A percentile compares a stretch with the other conserved stretches of the same genome.
phyloP scores from a whole-genome alignment of 176 grass and related monocot genomes.

The Microstegium vimineum region DNA sequence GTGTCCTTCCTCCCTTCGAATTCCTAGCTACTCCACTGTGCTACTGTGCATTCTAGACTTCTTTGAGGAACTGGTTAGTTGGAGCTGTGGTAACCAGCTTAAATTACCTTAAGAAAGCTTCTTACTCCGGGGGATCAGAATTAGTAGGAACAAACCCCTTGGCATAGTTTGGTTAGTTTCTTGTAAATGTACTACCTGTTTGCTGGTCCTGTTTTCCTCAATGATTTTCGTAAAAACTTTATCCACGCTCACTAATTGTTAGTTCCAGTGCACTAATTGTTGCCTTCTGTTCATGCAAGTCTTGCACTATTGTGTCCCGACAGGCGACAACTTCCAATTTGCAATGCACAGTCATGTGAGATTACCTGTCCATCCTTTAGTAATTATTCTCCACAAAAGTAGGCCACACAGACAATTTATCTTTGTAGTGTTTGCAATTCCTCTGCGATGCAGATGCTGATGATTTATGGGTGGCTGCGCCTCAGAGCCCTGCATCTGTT shows the following conservation, averaged over 20 bases:
- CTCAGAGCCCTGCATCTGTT: conserved; percentile 35
- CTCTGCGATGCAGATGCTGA: conserved; percentile 34
- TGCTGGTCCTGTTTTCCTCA: neutral
- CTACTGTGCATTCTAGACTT: neutral
- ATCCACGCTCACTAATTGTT: neutral
- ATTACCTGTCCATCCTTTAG: conserved; percentile 18
- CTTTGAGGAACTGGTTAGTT: neutral
- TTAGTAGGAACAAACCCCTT: neutral
- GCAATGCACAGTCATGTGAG: conserved; percentile 61
- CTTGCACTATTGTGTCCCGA: conserved; percentile 37
- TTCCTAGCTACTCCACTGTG: neutral
- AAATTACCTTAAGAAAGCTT: neutral
- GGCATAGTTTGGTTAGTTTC: neutral
- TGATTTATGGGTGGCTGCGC: conserved; percentile 31
- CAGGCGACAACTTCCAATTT: conserved; percentile 32
- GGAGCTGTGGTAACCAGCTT: neutral
- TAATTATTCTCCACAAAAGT: neutral
- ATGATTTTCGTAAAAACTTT: neutral
- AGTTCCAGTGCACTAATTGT: neutral
- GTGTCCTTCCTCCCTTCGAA: neutral
- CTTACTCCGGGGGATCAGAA: neutral
- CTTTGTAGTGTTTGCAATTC: neutral
- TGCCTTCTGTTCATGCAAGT: conserved; percentile 25
- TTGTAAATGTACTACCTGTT: neutral
- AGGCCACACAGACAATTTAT: neutral